These are phyloP conservation scores for Aspergillus sp. DNA, from an alignment of 2,329 filamentous ascomycete genomes.

Conservation along the genomic window DNA sequence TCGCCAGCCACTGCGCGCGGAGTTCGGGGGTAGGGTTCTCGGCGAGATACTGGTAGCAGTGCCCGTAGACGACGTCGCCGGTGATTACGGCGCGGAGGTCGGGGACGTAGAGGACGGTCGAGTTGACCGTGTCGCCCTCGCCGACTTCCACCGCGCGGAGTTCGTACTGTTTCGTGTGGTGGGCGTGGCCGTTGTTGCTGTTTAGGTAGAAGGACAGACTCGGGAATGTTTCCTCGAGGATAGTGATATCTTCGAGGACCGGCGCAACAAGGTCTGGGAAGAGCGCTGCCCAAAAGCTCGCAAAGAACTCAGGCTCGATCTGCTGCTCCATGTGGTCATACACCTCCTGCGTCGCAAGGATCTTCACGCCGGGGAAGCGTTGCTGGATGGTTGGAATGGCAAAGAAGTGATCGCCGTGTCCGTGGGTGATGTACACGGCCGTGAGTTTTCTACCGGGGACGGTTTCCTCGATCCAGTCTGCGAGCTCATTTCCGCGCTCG, in stretches of 20 bases:
- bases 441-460: slow-evolving; percentile 33
- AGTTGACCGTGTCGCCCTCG: slow-evolving; percentile 35
- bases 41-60: slow-evolving; percentile 41
- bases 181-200: too few relatives aligned
- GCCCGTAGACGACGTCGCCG: slow-evolving; percentile 47
- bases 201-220: background rate
- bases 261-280: background rate
- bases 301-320: background rate
- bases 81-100: slow-evolving; percentile 40
- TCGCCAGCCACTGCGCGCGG: slow-evolving; percentile 38
- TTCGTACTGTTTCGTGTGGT: background rate
- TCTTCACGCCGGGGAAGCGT: background rate
- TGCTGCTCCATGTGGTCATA: slow-evolving; percentile 13
- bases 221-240: background rate
- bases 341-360: slow-evolving; percentile 10
- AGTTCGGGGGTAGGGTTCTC: slow-evolving; percentile 40
- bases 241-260: background rate
- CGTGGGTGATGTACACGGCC: slow-evolving; percentile 49
- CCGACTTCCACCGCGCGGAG: slow-evolving; percentile 30
- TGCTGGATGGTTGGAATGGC: background rate
- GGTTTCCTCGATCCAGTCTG: slow-evolving; percentile 43
- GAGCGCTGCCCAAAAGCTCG: background rate
- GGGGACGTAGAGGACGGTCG: slow-evolving; percentile 43
- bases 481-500: slow-evolving; percentile 35
- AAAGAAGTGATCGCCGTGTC: slow-evolving; percentile 37